Evolutionary conservation across 2,329 filamentous ascomycete species (phyloP).

Genomic region (Drechslerella stenobrocha): DNA sequence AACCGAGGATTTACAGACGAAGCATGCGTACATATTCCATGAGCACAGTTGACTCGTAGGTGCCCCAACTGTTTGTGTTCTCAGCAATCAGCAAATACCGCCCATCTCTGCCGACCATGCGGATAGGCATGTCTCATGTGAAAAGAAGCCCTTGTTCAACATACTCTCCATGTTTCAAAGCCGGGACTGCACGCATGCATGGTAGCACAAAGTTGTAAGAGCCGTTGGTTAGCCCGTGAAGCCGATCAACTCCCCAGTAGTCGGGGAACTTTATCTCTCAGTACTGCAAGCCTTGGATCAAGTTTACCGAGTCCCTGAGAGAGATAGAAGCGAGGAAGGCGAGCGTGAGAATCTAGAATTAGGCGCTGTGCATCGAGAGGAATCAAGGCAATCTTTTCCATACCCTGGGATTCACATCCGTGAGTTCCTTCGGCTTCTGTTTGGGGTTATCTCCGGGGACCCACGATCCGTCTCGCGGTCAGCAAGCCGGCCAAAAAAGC

Average conservation of each 20-base stretch:
- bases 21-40: slow-evolving; percentile 72
- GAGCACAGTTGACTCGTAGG: slow-evolving; percentile 77
- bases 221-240: slow-evolving; percentile 6
- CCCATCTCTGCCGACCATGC: slow-evolving; percentile 3
- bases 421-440: slow-evolving; percentile 68
- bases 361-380: neutral
- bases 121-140: neutral
- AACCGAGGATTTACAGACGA: neutral
- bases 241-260: slow-evolving; percentile 7
- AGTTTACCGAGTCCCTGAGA: slow-evolving; percentile 41
- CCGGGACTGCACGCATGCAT: slow-evolving; percentile 63
- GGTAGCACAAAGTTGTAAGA: slow-evolving; percentile 1
- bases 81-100: slow-evolving; percentile 13
- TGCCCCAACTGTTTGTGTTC: slow-evolving; percentile 64
- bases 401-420: slow-evolving; percentile 71
- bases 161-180: slow-evolving; percentile 67
- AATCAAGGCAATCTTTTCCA: slow-evolving; percentile 16
- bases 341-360: slow-evolving; percentile 11
- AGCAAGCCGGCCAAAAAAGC: neutral
- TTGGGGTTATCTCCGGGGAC: slow-evolving; percentile 15
- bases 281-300: slow-evolving; percentile 1
- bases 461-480: slow-evolving; percentile 6
- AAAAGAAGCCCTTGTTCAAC: slow-evolving; percentile 9
- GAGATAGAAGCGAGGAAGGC: neutral
- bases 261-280: slow-evolving; percentile 59